Percentiles rank a stretch among this genome's conserved stretches.
Evolutionary conservation across 345 rosid species (phyloP).

Genomic region (Abelmoschus esculentus): DNA sequence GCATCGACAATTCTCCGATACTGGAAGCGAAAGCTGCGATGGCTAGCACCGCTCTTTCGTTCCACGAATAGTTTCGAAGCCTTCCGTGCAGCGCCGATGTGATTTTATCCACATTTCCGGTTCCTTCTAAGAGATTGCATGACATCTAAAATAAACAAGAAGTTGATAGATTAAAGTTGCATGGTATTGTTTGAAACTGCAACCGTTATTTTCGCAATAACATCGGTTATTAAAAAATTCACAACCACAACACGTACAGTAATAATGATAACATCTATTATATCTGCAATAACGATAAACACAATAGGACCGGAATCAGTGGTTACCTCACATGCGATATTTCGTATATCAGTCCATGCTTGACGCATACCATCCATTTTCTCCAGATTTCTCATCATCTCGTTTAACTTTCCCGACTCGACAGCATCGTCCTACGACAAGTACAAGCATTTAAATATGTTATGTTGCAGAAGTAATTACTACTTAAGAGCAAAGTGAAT

Average conservation of each 20-base stretch:
- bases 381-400: background rate
- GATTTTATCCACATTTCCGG: background rate
- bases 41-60: background rate
- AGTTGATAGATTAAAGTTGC: too few relatives aligned
- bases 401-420: background rate
- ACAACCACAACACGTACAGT: too few relatives aligned
- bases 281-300: too few relatives aligned
- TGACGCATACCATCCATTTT: background rate
- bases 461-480: background rate
- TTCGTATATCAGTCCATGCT: background rate
- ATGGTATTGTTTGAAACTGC: too few relatives aligned
- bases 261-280: too few relatives aligned
- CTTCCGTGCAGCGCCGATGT: background rate
- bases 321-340: constrained; percentile 2
- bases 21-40: constrained; percentile 1
- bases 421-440: background rate
- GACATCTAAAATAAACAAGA: background rate
- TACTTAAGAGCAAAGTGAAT: background rate
- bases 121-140: background rate
- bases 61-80: background rate
- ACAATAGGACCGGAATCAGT: too few relatives aligned
- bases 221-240: too few relatives aligned
- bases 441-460: background rate
- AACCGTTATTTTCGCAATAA: too few relatives aligned
- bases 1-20: background rate